Conservation (phyloP, 345 rosid genomes). For the Salix udensis region DNA sequence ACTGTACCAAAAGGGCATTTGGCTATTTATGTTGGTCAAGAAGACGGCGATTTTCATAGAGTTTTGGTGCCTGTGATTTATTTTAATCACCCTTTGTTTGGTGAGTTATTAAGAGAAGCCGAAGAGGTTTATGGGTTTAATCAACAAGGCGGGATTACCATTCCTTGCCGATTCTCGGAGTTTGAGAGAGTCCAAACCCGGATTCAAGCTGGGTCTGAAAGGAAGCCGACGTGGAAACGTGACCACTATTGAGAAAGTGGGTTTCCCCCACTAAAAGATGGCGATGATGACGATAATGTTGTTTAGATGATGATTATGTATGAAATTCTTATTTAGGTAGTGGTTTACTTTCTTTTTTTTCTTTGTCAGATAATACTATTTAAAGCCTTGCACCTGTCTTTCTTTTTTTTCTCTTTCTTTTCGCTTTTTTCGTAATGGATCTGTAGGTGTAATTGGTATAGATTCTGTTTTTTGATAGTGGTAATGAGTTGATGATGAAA, state of each 20-base stretch:
- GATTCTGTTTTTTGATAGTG: not conserved
- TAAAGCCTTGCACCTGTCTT: too few species aligned
- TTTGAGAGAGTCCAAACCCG: conserved; percentile 75
- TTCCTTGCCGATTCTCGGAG: conserved; percentile 80
- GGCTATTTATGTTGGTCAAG: conserved; percentile 79
- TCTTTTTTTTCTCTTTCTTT: not conserved
- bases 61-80: conserved; percentile 84
- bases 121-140: conserved; percentile 78
- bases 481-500: not conserved
- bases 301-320: not conserved
- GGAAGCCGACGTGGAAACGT: conserved; percentile 40
- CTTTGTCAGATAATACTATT: not conserved
- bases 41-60: conserved; percentile 64
- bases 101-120: conserved; percentile 64
- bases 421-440: not conserved
- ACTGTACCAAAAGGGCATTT: conserved; percentile 70
- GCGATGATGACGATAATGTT: conserved; percentile 23
- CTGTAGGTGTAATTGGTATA: conserved; percentile 20
- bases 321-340: not conserved
- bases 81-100: conserved; percentile 88
- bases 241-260: conserved; percentile 9
- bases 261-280: not conserved
- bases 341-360: not conserved
- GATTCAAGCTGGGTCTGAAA: conserved; percentile 49
- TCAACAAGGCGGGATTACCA: conserved; percentile 83